Evolutionary conservation across 257 asterid species (phyloP), one percentile per base, ranked within the genome.

Genomic region (Rehmannia glutinosa): DNA sequence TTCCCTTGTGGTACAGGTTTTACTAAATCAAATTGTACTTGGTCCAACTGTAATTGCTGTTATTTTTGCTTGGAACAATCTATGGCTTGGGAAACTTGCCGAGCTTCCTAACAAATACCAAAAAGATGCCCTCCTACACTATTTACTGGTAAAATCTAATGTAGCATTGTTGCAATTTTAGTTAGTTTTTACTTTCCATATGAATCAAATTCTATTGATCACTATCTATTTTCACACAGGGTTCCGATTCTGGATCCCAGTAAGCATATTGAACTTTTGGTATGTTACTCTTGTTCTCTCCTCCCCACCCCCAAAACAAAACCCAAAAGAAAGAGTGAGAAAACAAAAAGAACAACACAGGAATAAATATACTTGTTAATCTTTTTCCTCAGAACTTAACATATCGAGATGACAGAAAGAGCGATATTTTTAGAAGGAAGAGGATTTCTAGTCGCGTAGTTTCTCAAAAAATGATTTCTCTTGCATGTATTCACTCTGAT

Each of bases 181-280:
- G 11, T 66, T 10, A 51, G 27, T 23, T 38, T 72, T 36, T 61
- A 19, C 46, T 6, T 64, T 64, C 59, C 39, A 42, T 45, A 43
- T 56, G 43, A 61, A 57, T 45, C 13, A 12, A 23, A 28, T 66
- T 20, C 7, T 50, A 4, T 58, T 33, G 15, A 32, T 33, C 35
- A 30, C 55, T 16, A 8, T 58, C 49, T 53, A 45, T 56, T 62
- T 15, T 61, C 51, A 28, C 79, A 52, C 96, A 93, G 99, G 99
- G 16, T 88, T 90, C 79, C 81, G 87, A 74, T 93, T 93, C 91
- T 93, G 99, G 97, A 80, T 93, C 69, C 97, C 97, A 52, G 97
- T 93, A 76, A 86, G 96, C 79, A 65, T 93, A 70, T 66, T 93
- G 84, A 93, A 93, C 63, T 93, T 93, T 72, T 81, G 99, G 99